Conservation (phyloP, 257 asterid genomes). For the Perilla frutescens region DNA sequence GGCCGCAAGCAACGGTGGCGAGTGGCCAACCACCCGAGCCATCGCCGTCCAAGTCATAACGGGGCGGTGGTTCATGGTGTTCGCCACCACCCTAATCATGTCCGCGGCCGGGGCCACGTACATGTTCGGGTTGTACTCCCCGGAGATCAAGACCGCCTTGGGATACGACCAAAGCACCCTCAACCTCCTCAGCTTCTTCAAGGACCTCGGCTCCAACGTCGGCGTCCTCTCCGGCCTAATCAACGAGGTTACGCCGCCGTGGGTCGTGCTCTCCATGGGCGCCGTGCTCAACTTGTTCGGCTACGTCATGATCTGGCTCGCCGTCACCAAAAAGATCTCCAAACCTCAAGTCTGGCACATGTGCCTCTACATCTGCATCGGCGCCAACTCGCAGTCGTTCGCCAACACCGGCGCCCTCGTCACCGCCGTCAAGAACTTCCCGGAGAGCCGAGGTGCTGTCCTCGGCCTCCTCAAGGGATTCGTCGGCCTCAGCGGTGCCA, state of each 20-base stretch:
- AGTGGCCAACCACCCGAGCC: conserved; percentile 23
- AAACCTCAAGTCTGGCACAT: conserved; percentile 72
- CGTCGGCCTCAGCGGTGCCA: conserved; percentile 65
- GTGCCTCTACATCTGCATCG: conserved; percentile 80
- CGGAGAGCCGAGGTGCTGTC: conserved; percentile 63
- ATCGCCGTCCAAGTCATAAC: conserved; percentile 49
- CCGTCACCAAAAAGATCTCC: conserved; percentile 61
- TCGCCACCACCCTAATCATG: conserved; percentile 71
- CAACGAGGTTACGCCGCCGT: conserved; percentile 86
- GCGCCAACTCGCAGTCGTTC: conserved; percentile 82
- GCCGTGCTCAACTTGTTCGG: conserved; percentile 74
- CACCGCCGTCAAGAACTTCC: conserved; percentile 80
- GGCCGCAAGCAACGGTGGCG: conserved; percentile 37
- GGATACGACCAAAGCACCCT: conserved; percentile 88
- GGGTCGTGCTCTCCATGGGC: conserved; percentile 83
- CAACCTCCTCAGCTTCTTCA: conserved; percentile 77
- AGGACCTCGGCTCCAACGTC: conserved; percentile 75
- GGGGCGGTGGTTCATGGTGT: conserved; percentile 85
- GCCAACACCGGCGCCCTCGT: conserved; percentile 91
- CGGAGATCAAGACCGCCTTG: conserved; percentile 48
- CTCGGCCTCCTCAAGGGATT: conserved; percentile 61
- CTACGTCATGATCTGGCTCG: conserved; percentile 84
- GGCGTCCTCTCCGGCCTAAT: conserved; percentile 72
- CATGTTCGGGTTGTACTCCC: conserved; percentile 74
- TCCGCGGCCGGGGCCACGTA: conserved; percentile 86